Percentiles rank a stretch among this genome's conserved stretches.
phyloP scores from a whole-genome alignment of 805 yeast species.

The Candida khao-thaluensis region DNA sequence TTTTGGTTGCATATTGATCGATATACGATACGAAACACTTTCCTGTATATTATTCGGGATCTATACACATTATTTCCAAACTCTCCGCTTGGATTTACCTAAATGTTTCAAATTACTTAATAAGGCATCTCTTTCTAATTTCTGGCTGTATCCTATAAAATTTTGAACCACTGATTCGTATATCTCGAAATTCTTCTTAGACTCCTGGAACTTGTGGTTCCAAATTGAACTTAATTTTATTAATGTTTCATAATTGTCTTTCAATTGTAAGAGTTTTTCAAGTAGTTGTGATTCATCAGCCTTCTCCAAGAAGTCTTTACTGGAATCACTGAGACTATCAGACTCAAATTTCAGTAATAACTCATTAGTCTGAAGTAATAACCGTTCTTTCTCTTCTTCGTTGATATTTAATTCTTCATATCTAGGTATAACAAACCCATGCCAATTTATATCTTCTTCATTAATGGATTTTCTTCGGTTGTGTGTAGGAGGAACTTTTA shows the following conservation, averaged over 20 bases:
- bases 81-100: slow-evolving; percentile 16
- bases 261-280: slow-evolving; percentile 36
- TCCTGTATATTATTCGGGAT: too few species aligned
- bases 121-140: slow-evolving; percentile 55
- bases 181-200: slow-evolving; percentile 65
- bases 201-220: slow-evolving; percentile 48
- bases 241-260: slow-evolving; percentile 25
- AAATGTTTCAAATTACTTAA: slow-evolving; percentile 31
- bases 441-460: slow-evolving; percentile 36
- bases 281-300: slow-evolving; percentile 23
- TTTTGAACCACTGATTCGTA: slow-evolving; percentile 89
- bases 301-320: slow-evolving; percentile 24
- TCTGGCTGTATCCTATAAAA: slow-evolving; percentile 86
- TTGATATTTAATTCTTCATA: slow-evolving; percentile 31
- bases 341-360: slow-evolving; percentile 32
- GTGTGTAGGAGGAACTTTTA: slow-evolving; percentile 7
- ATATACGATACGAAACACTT: too few species aligned
- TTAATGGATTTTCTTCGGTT: slow-evolving; percentile 22
- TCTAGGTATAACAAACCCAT: slow-evolving; percentile 34
- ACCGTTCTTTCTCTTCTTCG: slow-evolving; percentile 24
- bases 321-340: slow-evolving; percentile 33
- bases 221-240: slow-evolving; percentile 43
- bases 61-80: slow-evolving; percentile 13
- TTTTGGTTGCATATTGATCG: too few species aligned
- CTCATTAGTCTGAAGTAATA: slow-evolving; percentile 26